phyloP scores from a whole-genome alignment of 192 early-diverging fungal species.

The Podila clonocystis region DNA sequence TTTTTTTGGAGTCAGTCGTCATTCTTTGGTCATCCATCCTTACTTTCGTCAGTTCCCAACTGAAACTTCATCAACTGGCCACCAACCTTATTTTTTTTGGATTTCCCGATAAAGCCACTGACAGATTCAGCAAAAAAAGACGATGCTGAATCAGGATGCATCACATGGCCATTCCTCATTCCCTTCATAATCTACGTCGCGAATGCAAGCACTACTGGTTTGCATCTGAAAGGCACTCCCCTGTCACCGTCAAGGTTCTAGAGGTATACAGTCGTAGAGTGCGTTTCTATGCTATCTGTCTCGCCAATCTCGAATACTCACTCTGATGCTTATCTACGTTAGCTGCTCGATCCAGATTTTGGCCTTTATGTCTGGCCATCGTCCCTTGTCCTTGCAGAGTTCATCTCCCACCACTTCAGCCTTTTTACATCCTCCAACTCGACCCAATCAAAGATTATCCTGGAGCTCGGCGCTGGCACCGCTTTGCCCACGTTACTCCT shows the following conservation, averaged over 20 bases:
- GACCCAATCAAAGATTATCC: constrained; percentile 24
- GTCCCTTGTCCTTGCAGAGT: constrained; percentile 70
- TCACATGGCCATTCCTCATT: too few relatives aligned
- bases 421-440: constrained; percentile 23
- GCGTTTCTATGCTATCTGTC: neutral
- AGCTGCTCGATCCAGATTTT: constrained; percentile 67
- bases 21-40: too few relatives aligned
- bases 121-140: too few relatives aligned
- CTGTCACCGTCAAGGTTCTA: constrained; percentile 20
- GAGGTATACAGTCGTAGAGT: constrained; percentile 17
- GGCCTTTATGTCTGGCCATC: constrained; percentile 81
- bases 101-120: too few relatives aligned
- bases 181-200: neutral
- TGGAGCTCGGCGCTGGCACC: constrained; percentile 72
- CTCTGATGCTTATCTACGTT: neutral
- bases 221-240: neutral
- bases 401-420: constrained; percentile 52
- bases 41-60: too few relatives aligned
- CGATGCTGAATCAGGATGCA: too few relatives aligned
- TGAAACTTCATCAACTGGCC: too few relatives aligned
- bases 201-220: constrained; percentile 32
- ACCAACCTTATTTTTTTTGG: too few relatives aligned
- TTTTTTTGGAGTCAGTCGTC: too few relatives aligned
- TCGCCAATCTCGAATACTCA: neutral
- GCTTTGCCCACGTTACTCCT: constrained; percentile 71